Evolutionary conservation across 768 basidiomycete genomes (phyloP).

Genomic region (Podaxis sp.): DNA sequence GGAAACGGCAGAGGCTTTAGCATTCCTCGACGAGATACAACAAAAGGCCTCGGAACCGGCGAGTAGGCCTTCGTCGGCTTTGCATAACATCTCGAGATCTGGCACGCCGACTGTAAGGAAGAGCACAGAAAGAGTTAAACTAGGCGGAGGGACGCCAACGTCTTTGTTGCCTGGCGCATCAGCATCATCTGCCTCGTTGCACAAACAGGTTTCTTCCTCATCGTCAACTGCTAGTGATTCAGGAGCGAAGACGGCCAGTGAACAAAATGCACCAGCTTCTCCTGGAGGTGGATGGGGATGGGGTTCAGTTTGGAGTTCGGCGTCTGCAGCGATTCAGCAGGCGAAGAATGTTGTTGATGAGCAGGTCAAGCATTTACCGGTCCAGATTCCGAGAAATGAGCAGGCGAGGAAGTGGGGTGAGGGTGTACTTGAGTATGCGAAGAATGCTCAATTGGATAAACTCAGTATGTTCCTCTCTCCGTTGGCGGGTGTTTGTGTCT

Average conservation of each 20-base stretch:
- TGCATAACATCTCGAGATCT: slow-evolving; percentile 52
- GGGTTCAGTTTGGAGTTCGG: slow-evolving; percentile 86
- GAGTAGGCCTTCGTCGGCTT: slow-evolving; percentile 39
- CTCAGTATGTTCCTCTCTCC: slow-evolving; percentile 49
- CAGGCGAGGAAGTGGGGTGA: slow-evolving; percentile 88
- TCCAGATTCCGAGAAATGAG: slow-evolving; percentile 50
- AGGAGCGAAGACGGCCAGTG: slow-evolving; percentile 20
- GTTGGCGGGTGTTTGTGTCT: background rate
- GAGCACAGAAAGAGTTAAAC: slow-evolving; percentile 70
- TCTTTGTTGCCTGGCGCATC: slow-evolving; percentile 36
- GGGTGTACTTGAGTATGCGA: slow-evolving; percentile 82
- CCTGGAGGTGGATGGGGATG: slow-evolving; percentile 62
- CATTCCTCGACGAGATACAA: slow-evolving; percentile 92
- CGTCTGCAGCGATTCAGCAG: slow-evolving; percentile 82
- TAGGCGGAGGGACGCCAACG: slow-evolving; percentile 43
- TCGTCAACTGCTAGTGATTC: slow-evolving; percentile 7
- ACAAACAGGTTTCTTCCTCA: slow-evolving; percentile 17
- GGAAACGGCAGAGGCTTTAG: slow-evolving; percentile 76
- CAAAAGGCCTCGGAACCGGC: slow-evolving; percentile 84
- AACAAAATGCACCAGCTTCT: slow-evolving; percentile 18
- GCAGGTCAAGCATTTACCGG: slow-evolving; percentile 80
- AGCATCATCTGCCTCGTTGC: slow-evolving; percentile 37
- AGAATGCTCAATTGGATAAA: slow-evolving; percentile 86
- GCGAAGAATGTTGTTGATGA: slow-evolving; percentile 89
- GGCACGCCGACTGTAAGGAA: slow-evolving; percentile 71